phyloP scores from a whole-genome alignment of 805 yeast genomes.

The Kuraishia floccosa region DNA sequence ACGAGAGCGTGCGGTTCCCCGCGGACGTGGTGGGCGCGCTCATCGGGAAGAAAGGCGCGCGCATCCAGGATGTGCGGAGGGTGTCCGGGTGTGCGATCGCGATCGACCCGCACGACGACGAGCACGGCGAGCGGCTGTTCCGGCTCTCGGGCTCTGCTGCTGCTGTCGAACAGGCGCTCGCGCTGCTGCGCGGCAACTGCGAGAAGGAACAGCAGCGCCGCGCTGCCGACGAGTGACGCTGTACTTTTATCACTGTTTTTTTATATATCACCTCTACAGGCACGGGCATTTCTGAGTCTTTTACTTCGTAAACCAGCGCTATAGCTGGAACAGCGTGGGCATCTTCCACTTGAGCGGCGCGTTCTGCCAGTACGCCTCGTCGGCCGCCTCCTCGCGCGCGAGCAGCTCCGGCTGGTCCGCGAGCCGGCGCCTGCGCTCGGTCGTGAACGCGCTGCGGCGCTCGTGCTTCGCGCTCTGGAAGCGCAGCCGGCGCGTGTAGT shows the following conservation, averaged over 20 bases:
- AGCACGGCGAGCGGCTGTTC: constrained; percentile 53
- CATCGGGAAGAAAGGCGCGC: constrained; percentile 76
- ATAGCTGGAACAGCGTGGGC: constrained; percentile 8
- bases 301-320: background rate
- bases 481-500: too few species aligned
- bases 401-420: background rate
- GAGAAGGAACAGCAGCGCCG: constrained; percentile 34
- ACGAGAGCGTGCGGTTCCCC: constrained; percentile 49
- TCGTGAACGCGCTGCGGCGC: background rate
- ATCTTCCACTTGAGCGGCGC: constrained; percentile 9
- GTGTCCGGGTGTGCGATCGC: constrained; percentile 69
- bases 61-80: constrained; percentile 79
- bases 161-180: constrained; percentile 48
- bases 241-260: background rate
- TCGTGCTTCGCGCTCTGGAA: background rate
- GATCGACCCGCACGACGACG: constrained; percentile 60
- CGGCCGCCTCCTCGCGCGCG: background rate
- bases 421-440: background rate
- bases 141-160: constrained; percentile 53
- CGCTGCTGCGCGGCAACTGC: constrained; percentile 40
- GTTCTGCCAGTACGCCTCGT: constrained; percentile 1
- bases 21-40: constrained; percentile 82
- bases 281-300: too few species aligned
- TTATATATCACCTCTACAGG: too few species aligned
- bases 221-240: background rate